Conservation (phyloP, 129 eudicot species). For the Flaveria brownii region DNA sequence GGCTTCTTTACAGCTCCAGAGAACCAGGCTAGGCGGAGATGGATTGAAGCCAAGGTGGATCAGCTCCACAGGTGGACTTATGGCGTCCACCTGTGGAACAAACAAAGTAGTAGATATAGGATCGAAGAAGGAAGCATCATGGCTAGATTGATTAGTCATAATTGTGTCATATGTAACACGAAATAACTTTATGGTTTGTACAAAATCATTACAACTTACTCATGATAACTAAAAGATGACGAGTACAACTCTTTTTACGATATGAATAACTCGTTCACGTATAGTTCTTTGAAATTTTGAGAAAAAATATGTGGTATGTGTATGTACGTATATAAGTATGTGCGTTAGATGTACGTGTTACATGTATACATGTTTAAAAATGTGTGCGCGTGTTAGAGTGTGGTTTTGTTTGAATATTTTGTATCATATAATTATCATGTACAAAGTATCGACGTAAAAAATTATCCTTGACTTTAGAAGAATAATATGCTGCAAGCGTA, state of each 20-base stretch:
- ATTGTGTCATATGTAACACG: slow-evolving; percentile 4
- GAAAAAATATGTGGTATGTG: too few species aligned
- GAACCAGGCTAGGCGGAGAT: background rate
- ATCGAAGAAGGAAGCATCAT: slow-evolving; percentile 13
- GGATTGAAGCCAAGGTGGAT: slow-evolving; percentile 10
- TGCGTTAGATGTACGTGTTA: too few species aligned
- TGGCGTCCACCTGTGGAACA: slow-evolving; percentile 11
- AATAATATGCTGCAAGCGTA: background rate
- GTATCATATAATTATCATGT: background rate
- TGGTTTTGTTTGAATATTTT: background rate
- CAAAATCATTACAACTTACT: background rate
- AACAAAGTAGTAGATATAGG: slow-evolving; percentile 3
- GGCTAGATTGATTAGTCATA: background rate
- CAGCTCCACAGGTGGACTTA: slow-evolving; percentile 2
- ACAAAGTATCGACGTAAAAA: background rate
- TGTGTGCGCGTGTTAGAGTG: background rate
- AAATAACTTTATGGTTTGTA: background rate
- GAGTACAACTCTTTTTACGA: background rate
- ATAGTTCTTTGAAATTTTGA: too few species aligned
- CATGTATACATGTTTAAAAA: too few species aligned
- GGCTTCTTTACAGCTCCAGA: background rate
- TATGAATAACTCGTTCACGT: too few species aligned
- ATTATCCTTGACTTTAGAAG: background rate
- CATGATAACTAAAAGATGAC: background rate
- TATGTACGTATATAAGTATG: too few species aligned